Evolutionary conservation across 1,284 basidiomycete genomes (phyloP).

Genomic region (Gomphus bonarii): DNA sequence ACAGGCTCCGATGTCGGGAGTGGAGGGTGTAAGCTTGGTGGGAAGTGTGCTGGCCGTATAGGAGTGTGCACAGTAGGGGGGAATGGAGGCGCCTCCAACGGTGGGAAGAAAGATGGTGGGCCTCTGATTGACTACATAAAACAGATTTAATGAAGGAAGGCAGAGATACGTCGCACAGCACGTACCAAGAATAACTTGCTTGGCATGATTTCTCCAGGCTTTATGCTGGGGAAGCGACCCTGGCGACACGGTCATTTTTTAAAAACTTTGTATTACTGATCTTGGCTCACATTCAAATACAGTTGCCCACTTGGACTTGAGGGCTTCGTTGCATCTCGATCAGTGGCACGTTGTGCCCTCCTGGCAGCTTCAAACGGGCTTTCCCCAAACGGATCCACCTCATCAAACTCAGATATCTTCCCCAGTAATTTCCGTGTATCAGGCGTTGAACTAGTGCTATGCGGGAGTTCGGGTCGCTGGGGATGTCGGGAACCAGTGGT

Average conservation of each 20-base stretch:
- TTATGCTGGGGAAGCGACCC: constrained; percentile 9
- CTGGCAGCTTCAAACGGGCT: constrained; percentile 5
- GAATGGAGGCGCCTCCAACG: constrained; percentile 3
- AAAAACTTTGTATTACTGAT: not conserved
- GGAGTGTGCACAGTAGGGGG: constrained; percentile 3
- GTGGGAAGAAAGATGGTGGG: not conserved
- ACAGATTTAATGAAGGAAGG: not conserved
- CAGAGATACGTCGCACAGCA: not conserved
- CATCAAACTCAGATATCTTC: not conserved
- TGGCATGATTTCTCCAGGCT: constrained; percentile 8
- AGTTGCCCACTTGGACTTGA: not conserved
- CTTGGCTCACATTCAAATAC: not conserved
- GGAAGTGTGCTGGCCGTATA: constrained; percentile 8
- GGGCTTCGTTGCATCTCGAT: not conserved
- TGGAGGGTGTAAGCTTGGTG: not conserved
- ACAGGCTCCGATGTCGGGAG: not conserved
- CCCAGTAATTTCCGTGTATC: not conserved
- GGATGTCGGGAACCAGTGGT: not conserved
- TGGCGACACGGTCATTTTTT: not conserved
- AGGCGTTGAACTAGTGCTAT: not conserved
- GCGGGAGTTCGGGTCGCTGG: not conserved
- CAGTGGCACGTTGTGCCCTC: constrained; percentile 1
- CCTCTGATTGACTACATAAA: not conserved
- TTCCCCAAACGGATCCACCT: not conserved
- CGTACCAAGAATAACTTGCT: not conserved